These are phyloP conservation scores for cucumber (Cucumis sativus) DNA, from an alignment of 306 rosid genomes.

Conservation along the genomic window Cucumber_9930_V3 NC_026656.2:20640501-20641000, in stretches of 20 bases:
- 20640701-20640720: neutral
- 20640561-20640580: neutral
- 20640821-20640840: neutral
- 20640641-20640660: neutral
- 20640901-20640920: conserved; percentile 46
- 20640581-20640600: neutral
- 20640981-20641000: conserved; percentile 75
- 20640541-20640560: neutral
- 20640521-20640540: neutral
- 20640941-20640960: conserved; percentile 61
- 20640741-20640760: neutral
- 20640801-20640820: neutral
- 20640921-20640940: conserved; percentile 47
- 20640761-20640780: neutral
- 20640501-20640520: neutral
- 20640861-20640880: conserved; percentile 22
- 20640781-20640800: neutral
- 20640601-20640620: neutral
- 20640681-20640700: neutral
- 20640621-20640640: neutral
- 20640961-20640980: conserved; percentile 57
- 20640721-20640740: neutral
- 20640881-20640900: conserved; percentile 42
- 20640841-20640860: too few relatives aligned
- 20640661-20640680: neutral